Base-by-base conservation (phyloP, 2,329 filamentous ascomycete species). In the Xylariomycetidae sp. region DNA sequence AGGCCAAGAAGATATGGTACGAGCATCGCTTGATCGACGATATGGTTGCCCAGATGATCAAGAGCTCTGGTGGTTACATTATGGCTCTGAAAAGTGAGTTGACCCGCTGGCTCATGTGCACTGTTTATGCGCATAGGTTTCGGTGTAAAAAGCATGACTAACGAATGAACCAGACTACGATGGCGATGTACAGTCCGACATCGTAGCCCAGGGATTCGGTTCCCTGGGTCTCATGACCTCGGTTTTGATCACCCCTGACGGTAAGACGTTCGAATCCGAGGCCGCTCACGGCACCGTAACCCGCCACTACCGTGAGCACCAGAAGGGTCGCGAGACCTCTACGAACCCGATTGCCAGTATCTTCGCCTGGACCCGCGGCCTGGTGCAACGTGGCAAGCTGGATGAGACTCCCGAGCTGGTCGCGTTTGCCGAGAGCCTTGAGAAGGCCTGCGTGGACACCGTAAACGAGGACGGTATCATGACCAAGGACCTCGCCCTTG, bases 21-120 rank as follows among this genome's bases (percentile, higher is more conserved):
- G 92, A 98, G 81, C 92, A 98, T 72, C 85, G 92, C 57, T 75
- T 98, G 50, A 97, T 98, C 58, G 92, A 98, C 68, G 92, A 98
- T 69, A 97, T 98, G 92, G 92, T 98, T 46, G 92, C 92, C 31
- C 92, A 98, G 77, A 98, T 98, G 92, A 85, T 98, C 75, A 98
- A 98, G 85, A 92, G 85, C 68, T 80, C 83, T 55, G 92, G 92
- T 52, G 92, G 92, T 45, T 96, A 92, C 68, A 80, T 97, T 61
- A 96, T 97, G 75, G 92, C 92, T 43, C 79, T 97, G 64, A 98
- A 98, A 83, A 97, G 88, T 94, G 61, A 64, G 81, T 72, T 6
- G 3, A 18, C 30, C 22, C 19, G 33, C 27, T 16, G 3, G 25
- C 16, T 11, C 26, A 11, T 10, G 16, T 13, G 14, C n/a, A 13